Evolutionary conservation across 2,329 filamentous ascomycete genomes (phyloP).

Genomic region (Talaromyces verruculosus): DNA sequence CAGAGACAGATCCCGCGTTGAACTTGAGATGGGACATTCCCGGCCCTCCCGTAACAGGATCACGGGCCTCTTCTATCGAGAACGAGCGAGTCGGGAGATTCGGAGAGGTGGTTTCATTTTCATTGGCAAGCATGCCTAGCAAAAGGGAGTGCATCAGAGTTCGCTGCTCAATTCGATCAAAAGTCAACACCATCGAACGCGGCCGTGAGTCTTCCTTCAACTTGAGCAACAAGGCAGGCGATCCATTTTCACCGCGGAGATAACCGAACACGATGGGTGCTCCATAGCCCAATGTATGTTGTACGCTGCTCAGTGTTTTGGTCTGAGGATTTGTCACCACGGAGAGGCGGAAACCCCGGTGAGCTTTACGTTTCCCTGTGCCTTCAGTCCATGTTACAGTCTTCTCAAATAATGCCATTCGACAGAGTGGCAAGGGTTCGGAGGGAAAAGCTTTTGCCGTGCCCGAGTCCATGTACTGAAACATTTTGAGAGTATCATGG

Average conservation of each 20-base stretch:
- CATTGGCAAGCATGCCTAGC: constrained; percentile 67
- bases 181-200: constrained; percentile 74
- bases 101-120: constrained; percentile 68
- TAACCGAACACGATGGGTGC: constrained; percentile 76
- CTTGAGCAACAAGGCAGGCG: constrained; percentile 68
- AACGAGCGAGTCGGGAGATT: constrained; percentile 68
- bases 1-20: constrained; percentile 40
- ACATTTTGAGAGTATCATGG: constrained; percentile 66
- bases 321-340: constrained; percentile 75
- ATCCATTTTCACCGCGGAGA: constrained; percentile 67
- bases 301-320: constrained; percentile 74
- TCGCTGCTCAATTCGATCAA: constrained; percentile 70
- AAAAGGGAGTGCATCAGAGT: constrained; percentile 70
- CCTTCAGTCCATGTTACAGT: constrained; percentile 67
- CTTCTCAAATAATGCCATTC: constrained; percentile 73
- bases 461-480: constrained; percentile 77
- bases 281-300: constrained; percentile 65
- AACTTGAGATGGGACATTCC: constrained; percentile 39
- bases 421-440: constrained; percentile 70
- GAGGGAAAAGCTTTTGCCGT: constrained; percentile 73
- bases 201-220: constrained; percentile 65
- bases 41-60: constrained; percentile 32
- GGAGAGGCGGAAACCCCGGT: constrained; percentile 76
- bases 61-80: constrained; percentile 56
- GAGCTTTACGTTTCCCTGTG: constrained; percentile 68